phyloP scores from a whole-genome alignment of 2,329 filamentous ascomycete genomes.

The Bipolaris cookei region DNA sequence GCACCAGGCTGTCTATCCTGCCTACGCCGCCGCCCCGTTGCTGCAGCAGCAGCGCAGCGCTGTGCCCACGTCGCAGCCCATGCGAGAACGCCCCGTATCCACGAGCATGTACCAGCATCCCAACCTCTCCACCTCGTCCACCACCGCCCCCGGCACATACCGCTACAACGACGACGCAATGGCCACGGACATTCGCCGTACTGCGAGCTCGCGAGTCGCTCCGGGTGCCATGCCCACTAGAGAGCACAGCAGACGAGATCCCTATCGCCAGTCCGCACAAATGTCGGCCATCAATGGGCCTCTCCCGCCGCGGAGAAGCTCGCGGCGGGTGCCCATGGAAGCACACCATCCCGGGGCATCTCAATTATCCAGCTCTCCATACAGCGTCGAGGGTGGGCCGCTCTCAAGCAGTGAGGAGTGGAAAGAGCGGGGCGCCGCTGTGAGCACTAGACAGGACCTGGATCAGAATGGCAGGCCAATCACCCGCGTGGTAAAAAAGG shows the following conservation, averaged over 20 bases:
- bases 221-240: slow-evolving; percentile 68
- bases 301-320: slow-evolving; percentile 76
- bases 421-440: slow-evolving; percentile 93
- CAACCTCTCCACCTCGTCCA: slow-evolving; percentile 56
- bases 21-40: slow-evolving; percentile 36
- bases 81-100: slow-evolving; percentile 51
- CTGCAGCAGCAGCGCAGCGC: slow-evolving; percentile 37
- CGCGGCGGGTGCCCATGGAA: slow-evolving; percentile 70
- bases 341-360: slow-evolving; percentile 24
- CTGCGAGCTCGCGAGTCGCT: slow-evolving; percentile 69
- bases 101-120: slow-evolving; percentile 57
- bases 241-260: slow-evolving; percentile 72
- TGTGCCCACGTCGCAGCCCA: slow-evolving; percentile 37
- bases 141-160: slow-evolving; percentile 51
- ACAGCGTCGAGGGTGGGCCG: slow-evolving; percentile 64
- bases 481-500: slow-evolving; percentile 88
- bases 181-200: slow-evolving; percentile 51
- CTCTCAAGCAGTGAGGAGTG: slow-evolving; percentile 83
- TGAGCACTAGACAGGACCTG: slow-evolving; percentile 79
- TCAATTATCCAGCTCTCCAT: slow-evolving; percentile 50
- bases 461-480: slow-evolving; percentile 85
- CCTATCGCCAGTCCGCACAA: slow-evolving; percentile 66
- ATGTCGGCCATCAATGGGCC: slow-evolving; percentile 65
- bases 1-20: slow-evolving; percentile 44
- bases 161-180: slow-evolving; percentile 56